Percentiles rank a stretch among this genome's conserved stretches.
Evolutionary conservation across 179 eudicot genomes (phyloP).

Genomic region (Kewa caespitosa): DNA sequence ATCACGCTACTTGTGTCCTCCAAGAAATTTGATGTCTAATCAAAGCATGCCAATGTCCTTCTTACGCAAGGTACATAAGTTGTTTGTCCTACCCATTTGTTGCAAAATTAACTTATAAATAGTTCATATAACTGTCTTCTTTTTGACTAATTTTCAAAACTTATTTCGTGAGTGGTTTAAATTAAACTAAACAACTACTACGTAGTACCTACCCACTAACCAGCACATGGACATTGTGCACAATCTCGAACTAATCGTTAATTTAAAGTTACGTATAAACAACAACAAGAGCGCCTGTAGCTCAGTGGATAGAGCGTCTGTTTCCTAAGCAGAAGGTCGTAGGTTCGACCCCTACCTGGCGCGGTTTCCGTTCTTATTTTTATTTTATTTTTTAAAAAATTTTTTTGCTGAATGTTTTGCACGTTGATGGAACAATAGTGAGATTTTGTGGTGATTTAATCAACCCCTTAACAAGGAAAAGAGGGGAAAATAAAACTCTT

Average conservation of each 20-base stretch:
- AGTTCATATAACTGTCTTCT: neutral
- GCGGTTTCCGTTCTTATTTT: neutral
- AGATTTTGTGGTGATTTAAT: too few relatives aligned
- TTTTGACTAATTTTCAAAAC: neutral
- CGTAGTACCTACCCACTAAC: neutral
- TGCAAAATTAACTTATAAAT: neutral
- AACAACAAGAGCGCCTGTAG: conserved; percentile 28
- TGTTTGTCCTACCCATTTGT: neutral
- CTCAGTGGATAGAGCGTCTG: conserved; percentile 36
- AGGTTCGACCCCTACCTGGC: conserved; percentile 40
- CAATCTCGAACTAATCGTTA: neutral
- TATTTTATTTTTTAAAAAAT: neutral
- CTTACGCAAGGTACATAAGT: conserved; percentile 9
- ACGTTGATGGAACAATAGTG: too few relatives aligned
- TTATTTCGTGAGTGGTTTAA: neutral
- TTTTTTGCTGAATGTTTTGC: too few relatives aligned
- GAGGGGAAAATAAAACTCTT: too few relatives aligned
- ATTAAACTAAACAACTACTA: neutral
- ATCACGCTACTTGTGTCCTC: neutral
- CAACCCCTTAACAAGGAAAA: too few relatives aligned
- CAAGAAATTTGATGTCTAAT: neutral
- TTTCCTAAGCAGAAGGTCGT: conserved; percentile 36
- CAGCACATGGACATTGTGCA: neutral
- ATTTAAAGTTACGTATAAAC: too few relatives aligned
- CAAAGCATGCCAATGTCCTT: neutral